Conservation (phyloP, 192 early-diverging fungal genomes). For the Coemansia sp. region DNA sequence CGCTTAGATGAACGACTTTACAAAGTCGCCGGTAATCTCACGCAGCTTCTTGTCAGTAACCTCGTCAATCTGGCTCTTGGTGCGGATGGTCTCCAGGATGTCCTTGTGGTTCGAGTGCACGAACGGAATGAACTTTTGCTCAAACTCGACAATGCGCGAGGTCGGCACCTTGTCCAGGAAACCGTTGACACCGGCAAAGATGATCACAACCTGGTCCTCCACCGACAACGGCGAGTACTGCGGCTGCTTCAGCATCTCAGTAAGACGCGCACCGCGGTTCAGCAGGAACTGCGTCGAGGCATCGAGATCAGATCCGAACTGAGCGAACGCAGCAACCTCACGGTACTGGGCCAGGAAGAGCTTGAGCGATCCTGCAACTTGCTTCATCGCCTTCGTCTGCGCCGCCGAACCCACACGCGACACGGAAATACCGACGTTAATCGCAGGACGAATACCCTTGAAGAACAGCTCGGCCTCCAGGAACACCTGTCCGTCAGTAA, state of each 20-base stretch:
- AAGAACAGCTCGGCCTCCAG: slow-evolving; percentile 99
- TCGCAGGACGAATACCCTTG: slow-evolving; percentile 99
- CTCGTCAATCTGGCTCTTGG: slow-evolving; percentile 82
- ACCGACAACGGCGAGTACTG: slow-evolving; percentile 96
- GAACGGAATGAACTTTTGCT: slow-evolving; percentile 85
- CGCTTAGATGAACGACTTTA: slow-evolving; percentile 73
- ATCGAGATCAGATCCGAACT: slow-evolving; percentile 99
- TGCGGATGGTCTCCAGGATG: slow-evolving; percentile 86
- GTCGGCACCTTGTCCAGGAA: slow-evolving; percentile 99
- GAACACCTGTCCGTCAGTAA: slow-evolving; percentile 99
- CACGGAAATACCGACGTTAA: slow-evolving; percentile 99
- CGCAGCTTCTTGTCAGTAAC: slow-evolving; percentile 93
- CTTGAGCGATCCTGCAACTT: slow-evolving; percentile 99
- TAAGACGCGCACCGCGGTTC: slow-evolving; percentile 99
- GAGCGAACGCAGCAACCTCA: slow-evolving; percentile 99
- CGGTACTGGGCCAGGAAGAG: slow-evolving; percentile 99
- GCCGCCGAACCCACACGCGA: slow-evolving; percentile 99
- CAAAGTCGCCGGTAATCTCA: slow-evolving; percentile 73
- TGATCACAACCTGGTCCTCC: slow-evolving; percentile 96
- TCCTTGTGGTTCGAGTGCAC: slow-evolving; percentile 86
- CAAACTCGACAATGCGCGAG: slow-evolving; percentile 90
- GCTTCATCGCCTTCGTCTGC: slow-evolving; percentile 99
- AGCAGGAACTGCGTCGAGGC: slow-evolving; percentile 99
- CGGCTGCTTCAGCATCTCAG: slow-evolving; percentile 99
- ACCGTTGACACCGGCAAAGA: slow-evolving; percentile 99